A percentile compares a stretch with the other conserved stretches of the same genome.
Evolutionary conservation across 768 basidiomycete species (phyloP).

Genomic region (Calocybe gangraenosa): DNA sequence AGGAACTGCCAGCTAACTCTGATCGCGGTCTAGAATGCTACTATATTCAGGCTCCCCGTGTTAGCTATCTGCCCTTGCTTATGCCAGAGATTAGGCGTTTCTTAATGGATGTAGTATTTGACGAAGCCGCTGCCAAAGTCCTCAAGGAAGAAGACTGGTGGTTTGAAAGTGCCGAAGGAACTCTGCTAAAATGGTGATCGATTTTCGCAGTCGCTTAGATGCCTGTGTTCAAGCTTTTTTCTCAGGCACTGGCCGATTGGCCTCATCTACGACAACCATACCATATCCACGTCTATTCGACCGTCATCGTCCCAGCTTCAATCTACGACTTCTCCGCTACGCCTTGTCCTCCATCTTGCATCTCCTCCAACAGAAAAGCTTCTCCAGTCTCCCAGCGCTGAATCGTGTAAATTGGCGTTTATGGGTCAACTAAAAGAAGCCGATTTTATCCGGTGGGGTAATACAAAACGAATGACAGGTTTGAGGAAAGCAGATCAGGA

Average conservation of each 20-base stretch:
- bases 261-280: conserved; percentile 85
- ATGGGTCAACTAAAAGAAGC: conserved; percentile 97
- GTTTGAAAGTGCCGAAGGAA: conserved; percentile 90
- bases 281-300: conserved; percentile 57
- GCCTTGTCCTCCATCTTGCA: conserved; percentile 82
- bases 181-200: conserved; percentile 76
- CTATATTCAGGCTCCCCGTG: conserved; percentile 85
- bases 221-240: conserved; percentile 2
- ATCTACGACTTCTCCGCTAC: conserved; percentile 52
- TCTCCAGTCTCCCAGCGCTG: conserved; percentile 71
- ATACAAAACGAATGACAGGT: conserved; percentile 89
- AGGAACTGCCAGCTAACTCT: conserved; percentile 86
- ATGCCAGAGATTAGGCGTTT: conserved; percentile 86
- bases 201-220: conserved; percentile 20
- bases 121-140: conserved; percentile 71
- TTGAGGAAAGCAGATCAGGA: conserved; percentile 91
- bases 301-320: conserved; percentile 37
- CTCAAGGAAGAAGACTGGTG: conserved; percentile 94
- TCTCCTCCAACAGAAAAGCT: conserved; percentile 87
- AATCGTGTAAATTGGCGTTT: conserved; percentile 89
- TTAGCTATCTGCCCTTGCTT: conserved; percentile 89
- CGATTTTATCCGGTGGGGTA: conserved; percentile 96
- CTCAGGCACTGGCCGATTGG: conserved; percentile 99
- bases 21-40: conserved; percentile 89
- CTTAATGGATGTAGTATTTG: conserved; percentile 89